These are phyloP conservation scores for Beauveria australis DNA, from an alignment of 2,329 filamentous ascomycete genomes.

Conservation along the genomic window DNA sequence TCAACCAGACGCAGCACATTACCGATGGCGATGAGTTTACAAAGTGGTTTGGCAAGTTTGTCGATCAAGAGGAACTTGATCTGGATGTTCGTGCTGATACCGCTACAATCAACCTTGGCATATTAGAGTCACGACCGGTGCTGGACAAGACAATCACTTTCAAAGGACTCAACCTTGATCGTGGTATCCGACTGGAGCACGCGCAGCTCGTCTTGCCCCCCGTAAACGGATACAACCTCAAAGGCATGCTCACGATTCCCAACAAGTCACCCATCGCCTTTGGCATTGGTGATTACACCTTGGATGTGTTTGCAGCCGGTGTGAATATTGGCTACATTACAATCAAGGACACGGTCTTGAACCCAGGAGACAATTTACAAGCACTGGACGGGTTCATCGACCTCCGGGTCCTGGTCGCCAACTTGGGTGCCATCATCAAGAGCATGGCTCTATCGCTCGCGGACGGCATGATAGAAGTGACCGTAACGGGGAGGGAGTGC, in stretches of 20 bases:
- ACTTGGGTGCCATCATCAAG: not conserved
- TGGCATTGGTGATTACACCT: not conserved
- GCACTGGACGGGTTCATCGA: not conserved
- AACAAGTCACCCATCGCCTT: not conserved
- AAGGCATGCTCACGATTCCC: not conserved
- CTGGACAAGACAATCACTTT: not conserved
- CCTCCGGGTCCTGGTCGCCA: not conserved
- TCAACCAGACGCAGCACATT: not conserved
- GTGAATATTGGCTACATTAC: constrained; percentile 2
- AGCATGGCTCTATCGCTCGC: not conserved
- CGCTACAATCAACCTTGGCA: not conserved
- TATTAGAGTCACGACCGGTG: not conserved
- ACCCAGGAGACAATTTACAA: not conserved
- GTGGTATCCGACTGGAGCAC: not conserved
- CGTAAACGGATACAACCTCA: not conserved
- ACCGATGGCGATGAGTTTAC: not conserved
- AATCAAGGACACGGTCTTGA: not conserved
- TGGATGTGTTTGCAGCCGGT: not conserved
- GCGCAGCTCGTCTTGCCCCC: not conserved
- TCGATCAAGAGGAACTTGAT: not conserved
- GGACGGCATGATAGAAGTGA: not conserved
- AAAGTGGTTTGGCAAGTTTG: constrained; percentile 1
- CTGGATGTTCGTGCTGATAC: not conserved
- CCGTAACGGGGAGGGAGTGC: not conserved
- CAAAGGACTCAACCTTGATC: not conserved